Evolutionary conservation across 331 rosid genomes (phyloP).

Genomic region (Dryas integrifolia): DNA sequence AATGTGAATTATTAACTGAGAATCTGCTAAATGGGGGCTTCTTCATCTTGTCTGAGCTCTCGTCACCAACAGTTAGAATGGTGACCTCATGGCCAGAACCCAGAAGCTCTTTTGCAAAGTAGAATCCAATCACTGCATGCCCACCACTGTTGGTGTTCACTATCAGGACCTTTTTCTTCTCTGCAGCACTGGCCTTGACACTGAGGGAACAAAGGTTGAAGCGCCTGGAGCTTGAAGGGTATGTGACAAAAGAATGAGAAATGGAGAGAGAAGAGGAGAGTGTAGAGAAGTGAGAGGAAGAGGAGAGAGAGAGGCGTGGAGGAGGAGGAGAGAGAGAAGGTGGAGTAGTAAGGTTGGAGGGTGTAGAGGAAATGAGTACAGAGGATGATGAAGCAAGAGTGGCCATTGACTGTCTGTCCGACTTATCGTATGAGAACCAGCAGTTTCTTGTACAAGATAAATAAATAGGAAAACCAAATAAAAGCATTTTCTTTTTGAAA

Average conservation of each 20-base stretch:
- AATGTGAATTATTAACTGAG: conserved; percentile 43
- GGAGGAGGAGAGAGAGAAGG: conserved; percentile 47
- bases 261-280: conserved; percentile 42
- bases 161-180: conserved; percentile 70
- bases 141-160: conserved; percentile 83
- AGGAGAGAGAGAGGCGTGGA: conserved; percentile 31
- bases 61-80: conserved; percentile 79
- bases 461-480: conserved; percentile 1
- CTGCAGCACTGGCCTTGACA: conserved; percentile 44
- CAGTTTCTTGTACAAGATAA: conserved; percentile 32
- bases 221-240: conserved; percentile 34
- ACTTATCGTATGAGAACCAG: conserved; percentile 48
- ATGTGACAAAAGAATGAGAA: conserved; percentile 40
- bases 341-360: conserved; percentile 39
- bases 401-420: conserved; percentile 58
- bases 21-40: conserved; percentile 89
- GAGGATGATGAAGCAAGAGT: conserved; percentile 64
- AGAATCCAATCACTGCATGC: conserved; percentile 80
- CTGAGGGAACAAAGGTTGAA: conserved; percentile 34
- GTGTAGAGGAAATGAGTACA: conserved; percentile 44
- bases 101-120: conserved; percentile 84
- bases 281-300: conserved; percentile 29
- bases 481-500: not conserved
- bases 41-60: conserved; percentile 81
- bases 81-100: conserved; percentile 71